phyloP scores from a whole-genome alignment of 495 filamentous ascomycete species.

The Stereocaulon alpinum region DNA sequence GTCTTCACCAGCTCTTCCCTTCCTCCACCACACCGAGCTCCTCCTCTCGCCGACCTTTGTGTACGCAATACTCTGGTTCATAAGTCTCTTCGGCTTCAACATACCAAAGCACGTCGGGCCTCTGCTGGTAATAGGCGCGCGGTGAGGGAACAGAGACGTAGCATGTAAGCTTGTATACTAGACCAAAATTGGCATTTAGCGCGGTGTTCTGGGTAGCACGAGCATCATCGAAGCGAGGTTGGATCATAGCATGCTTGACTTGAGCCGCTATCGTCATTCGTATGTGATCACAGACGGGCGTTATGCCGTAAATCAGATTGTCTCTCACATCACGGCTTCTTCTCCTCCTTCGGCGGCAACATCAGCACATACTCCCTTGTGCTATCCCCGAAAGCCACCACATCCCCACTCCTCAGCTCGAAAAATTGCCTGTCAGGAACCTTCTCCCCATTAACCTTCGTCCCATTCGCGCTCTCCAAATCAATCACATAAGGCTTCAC shows the following conservation, averaged over 20 bases:
- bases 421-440: conserved; percentile 69
- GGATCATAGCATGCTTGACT: background rate
- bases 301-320: background rate
- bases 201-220: conserved; percentile 6
- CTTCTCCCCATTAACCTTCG: conserved; percentile 63
- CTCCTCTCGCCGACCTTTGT: conserved; percentile 53
- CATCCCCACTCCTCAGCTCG: conserved; percentile 79
- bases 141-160: background rate
- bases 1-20: conserved; percentile 46
- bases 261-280: background rate
- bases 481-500: conserved; percentile 91
- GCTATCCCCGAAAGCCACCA: conserved; percentile 78
- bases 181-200: conserved; percentile 15
- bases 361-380: conserved; percentile 80
- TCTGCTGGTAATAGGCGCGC: conserved; percentile 26
- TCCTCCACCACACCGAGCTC: conserved; percentile 63
- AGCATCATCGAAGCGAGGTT: conserved; percentile 2
- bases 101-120: conserved; percentile 42
- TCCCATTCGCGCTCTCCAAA: conserved; percentile 89
- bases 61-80: conserved; percentile 51
- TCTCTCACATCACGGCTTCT: background rate
- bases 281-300: background rate
- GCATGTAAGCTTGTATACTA: conserved; percentile 14
- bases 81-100: conserved; percentile 50
- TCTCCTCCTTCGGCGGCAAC: conserved; percentile 37